Evolutionary conservation across 116 monocot genomes (phyloP).

Genomic region (Cymodocea nodosa): DNA sequence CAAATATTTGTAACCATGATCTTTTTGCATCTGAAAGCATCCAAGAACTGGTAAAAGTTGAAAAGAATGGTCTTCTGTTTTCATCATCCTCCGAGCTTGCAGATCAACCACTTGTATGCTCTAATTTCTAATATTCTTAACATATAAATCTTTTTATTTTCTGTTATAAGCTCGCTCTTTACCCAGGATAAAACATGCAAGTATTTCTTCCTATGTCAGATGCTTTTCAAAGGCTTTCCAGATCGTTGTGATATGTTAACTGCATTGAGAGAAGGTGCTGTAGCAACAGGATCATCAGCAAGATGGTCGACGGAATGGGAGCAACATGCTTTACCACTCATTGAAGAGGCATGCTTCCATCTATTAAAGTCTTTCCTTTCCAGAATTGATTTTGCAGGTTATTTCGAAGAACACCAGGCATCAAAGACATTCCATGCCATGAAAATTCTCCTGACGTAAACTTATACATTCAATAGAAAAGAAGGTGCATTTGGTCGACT

Average conservation of each 20-base stretch:
- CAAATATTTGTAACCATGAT: not conserved
- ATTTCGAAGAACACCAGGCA: not conserved
- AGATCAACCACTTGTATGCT: slow-evolving; percentile 75
- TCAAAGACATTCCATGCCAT: no score
- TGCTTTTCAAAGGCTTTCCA: slow-evolving; percentile 88
- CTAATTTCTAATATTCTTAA: not conserved
- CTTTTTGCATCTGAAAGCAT: slow-evolving; percentile 41
- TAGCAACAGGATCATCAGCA: slow-evolving; percentile 31
- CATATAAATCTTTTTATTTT: not conserved
- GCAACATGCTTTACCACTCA: slow-evolving; percentile 58
- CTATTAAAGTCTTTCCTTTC: no score
- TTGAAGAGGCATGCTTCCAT: slow-evolving; percentile 32
- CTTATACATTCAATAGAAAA: slow-evolving; percentile 1
- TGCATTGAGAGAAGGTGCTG: slow-evolving; percentile 45
- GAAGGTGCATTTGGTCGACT: no score
- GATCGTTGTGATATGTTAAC: slow-evolving; percentile 44
- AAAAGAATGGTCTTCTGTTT: slow-evolving; percentile 82
- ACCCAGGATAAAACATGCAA: not conserved
- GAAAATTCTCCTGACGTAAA: no score
- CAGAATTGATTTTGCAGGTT: not conserved
- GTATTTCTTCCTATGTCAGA: slow-evolving; percentile 24
- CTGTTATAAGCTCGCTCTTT: not conserved
- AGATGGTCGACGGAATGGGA: slow-evolving; percentile 84
- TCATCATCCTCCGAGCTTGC: slow-evolving; percentile 88
- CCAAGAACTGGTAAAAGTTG: slow-evolving; percentile 74